Conservation (phyloP, 2,329 filamentous ascomycete genomes). For the Apiospora arundinis region DNA sequence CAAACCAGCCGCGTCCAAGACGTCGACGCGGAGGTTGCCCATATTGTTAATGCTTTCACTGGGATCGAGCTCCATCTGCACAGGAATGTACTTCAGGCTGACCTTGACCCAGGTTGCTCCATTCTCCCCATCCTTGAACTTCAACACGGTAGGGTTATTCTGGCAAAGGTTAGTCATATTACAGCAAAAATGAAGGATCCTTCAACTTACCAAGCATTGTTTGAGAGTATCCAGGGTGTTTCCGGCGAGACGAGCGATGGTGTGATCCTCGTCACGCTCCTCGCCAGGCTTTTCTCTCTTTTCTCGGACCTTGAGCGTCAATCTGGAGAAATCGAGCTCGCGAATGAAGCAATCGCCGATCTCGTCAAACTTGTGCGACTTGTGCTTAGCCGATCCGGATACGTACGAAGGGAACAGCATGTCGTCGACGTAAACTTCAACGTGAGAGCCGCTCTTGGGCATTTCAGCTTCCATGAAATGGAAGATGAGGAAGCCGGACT, state of each 20-base stretch:
- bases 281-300: conserved; percentile 77
- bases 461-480: conserved; percentile 91
- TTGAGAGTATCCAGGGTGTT: conserved; percentile 87
- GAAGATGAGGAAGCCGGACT: conserved; percentile 93
- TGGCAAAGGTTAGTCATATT: conserved; percentile 43
- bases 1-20: conserved; percentile 85
- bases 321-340: conserved; percentile 93
- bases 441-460: conserved; percentile 73
- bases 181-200: conserved; percentile 11
- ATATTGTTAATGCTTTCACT: conserved; percentile 99
- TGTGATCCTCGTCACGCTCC: conserved; percentile 70
- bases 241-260: conserved; percentile 82
- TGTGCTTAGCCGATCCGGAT: conserved; percentile 76
- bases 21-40: conserved; percentile 91
- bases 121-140: conserved; percentile 79
- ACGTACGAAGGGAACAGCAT: conserved; percentile 90
- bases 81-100: conserved; percentile 91
- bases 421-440: conserved; percentile 94
- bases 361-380: conserved; percentile 80
- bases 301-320: conserved; percentile 86
- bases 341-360: conserved; percentile 95
- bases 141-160: conserved; percentile 88
- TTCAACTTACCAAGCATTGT: conserved; percentile 74
- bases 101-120: conserved; percentile 82
- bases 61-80: conserved; percentile 92